A percentile compares a stretch with the other conserved stretches of the same genome.
Conservation (phyloP, 306 rosid species). For the Cercis canadensis region DNA sequence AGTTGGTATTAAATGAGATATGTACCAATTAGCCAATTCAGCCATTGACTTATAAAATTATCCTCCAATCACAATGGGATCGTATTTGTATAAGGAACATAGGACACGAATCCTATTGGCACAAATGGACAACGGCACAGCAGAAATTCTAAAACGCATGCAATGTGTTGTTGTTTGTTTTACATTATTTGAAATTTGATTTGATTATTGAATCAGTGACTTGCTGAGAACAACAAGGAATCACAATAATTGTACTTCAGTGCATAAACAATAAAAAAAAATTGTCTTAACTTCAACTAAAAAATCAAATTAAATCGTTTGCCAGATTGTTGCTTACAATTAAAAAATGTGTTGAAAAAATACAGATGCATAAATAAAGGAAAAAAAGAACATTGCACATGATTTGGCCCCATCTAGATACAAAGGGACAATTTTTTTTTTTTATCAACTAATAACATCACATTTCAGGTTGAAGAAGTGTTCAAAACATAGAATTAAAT, state of each 20-base stretch:
- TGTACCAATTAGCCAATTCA: neutral
- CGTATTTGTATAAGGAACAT: too few species aligned
- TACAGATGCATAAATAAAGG: too few species aligned
- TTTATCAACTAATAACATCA: too few species aligned
- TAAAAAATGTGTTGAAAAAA: too few species aligned
- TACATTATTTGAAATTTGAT: slow-evolving; percentile 19
- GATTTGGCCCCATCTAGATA: too few species aligned
- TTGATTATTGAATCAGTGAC: slow-evolving; percentile 20
- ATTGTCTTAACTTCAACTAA: neutral
- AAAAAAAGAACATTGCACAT: too few species aligned
- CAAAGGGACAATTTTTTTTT: too few species aligned
- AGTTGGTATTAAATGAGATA: too few species aligned
- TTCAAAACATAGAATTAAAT: too few species aligned
- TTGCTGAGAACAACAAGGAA: slow-evolving; percentile 34
- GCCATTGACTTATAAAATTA: slow-evolving; percentile 36
- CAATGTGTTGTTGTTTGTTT: neutral
- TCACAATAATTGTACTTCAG: slow-evolving; percentile 45
- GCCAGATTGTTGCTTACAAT: slow-evolving; percentile 20
- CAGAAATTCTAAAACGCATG: neutral
- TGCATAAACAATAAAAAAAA: neutral
- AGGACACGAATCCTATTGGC: neutral
- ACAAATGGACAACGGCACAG: neutral
- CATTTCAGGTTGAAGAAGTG: too few species aligned
- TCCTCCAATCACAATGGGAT: neutral
- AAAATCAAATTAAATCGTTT: slow-evolving; percentile 8